Base-by-base conservation (phyloP, 2,329 filamentous ascomycete genomes). In the Claviceps humidiphila region DNA sequence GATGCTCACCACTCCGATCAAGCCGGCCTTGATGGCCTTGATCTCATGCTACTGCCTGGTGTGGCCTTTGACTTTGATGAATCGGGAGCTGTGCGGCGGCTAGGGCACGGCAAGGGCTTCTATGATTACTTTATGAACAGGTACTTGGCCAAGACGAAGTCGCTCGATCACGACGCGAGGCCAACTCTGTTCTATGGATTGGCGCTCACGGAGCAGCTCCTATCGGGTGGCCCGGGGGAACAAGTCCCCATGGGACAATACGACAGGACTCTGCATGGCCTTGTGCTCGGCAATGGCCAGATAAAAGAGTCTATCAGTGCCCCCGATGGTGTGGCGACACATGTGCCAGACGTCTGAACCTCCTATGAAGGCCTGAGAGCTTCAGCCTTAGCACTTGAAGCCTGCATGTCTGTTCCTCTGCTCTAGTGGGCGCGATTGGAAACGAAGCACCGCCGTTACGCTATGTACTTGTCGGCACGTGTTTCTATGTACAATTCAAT, bases 61-160 rank as follows among this genome's bases (percentile, higher is more conserved):
- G 87, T 98, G 61, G 91, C 89, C 3, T 98, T 98, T 68, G 90
- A 96, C 66, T 59, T 74, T 49, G 75, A 80, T 54, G 63, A 68
- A 11, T 68, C 68, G 24, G 74, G 74, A 3, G 72, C 71, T 13
- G 77, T 93, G 55, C 80, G 84, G 58, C 79, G 93, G 60, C 76
- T 97, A 20, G 93, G 93, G 42, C 93, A 98, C 68, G 93, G 93
- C 53, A 95, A 89, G 68, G 93, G 93, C 37, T 98, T 95, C 71
- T 98, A 98, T 74, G 93, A 98, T 71, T 86, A 83, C 67, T 98
- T 95, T 68, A 71, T 98, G 64, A 80, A 84, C 62, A 81, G 84
- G 59, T 95, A 90, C 61, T 66, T 71, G 50, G 64, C 76, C 66
- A 76, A 67, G 66, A 55, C 61, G 30, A 65, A 64, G 47, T 58